Conservation (phyloP, 768 basidiomycete species). For the Agaricus subrufescens region DNA sequence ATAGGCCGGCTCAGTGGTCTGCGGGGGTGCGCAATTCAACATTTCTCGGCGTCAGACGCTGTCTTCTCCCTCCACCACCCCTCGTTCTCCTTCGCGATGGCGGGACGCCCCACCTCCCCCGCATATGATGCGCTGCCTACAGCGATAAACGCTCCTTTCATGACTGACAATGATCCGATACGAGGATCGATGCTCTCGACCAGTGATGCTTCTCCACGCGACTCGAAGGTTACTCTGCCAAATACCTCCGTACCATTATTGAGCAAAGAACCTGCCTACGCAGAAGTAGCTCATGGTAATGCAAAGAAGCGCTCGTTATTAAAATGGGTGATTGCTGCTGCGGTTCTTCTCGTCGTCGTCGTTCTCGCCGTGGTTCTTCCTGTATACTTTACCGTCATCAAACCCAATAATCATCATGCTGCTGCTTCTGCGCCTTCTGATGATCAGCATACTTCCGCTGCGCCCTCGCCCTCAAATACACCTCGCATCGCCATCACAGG, state of each 20-base stretch:
- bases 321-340: constrained; percentile 16
- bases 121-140: constrained; percentile 13
- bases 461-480: constrained; percentile 8
- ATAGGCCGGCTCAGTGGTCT: not conserved
- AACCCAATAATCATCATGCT: constrained; percentile 22
- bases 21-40: not conserved
- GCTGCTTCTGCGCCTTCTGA: constrained; percentile 10
- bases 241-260: constrained; percentile 15
- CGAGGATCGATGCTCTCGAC: constrained; percentile 14
- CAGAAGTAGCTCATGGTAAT: not conserved
- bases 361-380: constrained; percentile 50
- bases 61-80: constrained; percentile 4
- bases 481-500: constrained; percentile 39
- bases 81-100: constrained; percentile 8
- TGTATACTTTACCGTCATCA: constrained; percentile 54
- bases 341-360: constrained; percentile 32
- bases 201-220: constrained; percentile 13
- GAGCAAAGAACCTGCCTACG: constrained; percentile 3
- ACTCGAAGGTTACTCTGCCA: constrained; percentile 14
- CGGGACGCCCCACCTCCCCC: constrained; percentile 14
- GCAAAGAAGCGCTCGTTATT: constrained; percentile 11
- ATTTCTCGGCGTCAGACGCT: not conserved
- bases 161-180: constrained; percentile 16
- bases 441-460: not conserved
- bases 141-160: constrained; percentile 17